Conservation (phyloP, 2,329 filamentous ascomycete species). For the Phaeosphaeria sp. region DNA sequence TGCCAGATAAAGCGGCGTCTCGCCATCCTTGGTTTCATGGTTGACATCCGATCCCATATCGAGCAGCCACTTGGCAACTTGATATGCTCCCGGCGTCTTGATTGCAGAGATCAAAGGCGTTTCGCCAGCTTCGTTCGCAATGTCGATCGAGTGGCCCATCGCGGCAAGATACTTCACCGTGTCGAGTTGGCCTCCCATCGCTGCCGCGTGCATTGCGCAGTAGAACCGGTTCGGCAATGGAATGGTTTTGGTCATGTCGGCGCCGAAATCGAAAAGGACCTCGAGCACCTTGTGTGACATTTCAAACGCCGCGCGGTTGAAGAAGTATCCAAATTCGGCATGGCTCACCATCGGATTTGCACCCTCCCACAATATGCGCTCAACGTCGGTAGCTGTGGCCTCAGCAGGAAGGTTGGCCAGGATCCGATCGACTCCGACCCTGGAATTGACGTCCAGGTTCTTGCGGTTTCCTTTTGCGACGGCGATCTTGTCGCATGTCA, state of each 20-base stretch:
- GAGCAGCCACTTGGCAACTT: constrained; percentile 35
- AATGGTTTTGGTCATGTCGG: constrained; percentile 30
- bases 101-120: constrained; percentile 41
- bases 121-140: constrained; percentile 32
- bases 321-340: constrained; percentile 37
- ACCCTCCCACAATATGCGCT: constrained; percentile 39
- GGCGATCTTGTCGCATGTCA: constrained; percentile 39
- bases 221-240: constrained; percentile 20
- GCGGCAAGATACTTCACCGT: constrained; percentile 37
- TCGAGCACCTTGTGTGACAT: constrained; percentile 31
- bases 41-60: constrained; percentile 44
- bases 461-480: constrained; percentile 36
- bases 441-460: constrained; percentile 29
- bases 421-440: constrained; percentile 36
- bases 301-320: constrained; percentile 37
- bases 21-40: constrained; percentile 24
- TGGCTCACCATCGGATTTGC: constrained; percentile 39
- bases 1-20: constrained; percentile 32
- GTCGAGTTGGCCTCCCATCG: constrained; percentile 29
- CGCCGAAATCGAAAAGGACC: constrained; percentile 39
- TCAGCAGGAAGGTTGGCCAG: constrained; percentile 33
- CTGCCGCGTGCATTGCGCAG: constrained; percentile 39
- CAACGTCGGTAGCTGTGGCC: constrained; percentile 32
- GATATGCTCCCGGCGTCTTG: constrained; percentile 33
- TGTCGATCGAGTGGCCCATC: constrained; percentile 35